These are phyloP conservation scores for Areca catechu DNA, from an alignment of 176 grass and related monocot species.

Conservation along the genomic window DNA sequence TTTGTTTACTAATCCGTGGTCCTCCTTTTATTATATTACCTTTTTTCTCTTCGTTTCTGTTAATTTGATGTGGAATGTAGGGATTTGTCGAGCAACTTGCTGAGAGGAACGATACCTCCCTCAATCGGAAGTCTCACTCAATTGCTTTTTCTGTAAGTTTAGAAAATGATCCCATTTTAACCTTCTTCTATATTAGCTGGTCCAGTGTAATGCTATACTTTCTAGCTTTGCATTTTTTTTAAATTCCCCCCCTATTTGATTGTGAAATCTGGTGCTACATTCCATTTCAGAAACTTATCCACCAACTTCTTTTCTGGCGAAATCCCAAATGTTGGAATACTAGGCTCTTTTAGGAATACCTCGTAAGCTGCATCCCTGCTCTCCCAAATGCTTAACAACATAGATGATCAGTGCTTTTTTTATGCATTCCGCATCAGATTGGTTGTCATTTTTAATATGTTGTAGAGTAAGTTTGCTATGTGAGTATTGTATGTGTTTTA, in stretches of 20 bases:
- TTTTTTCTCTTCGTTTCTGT: neutral
- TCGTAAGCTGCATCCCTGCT: conserved; percentile 42
- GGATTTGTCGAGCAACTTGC: conserved; percentile 77
- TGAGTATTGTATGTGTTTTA: no score
- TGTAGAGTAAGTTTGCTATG: no score
- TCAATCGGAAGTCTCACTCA: conserved; percentile 54
- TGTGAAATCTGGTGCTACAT: neutral
- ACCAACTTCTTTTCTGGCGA: conserved; percentile 95
- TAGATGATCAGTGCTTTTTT: no score
- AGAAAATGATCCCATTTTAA: no score
- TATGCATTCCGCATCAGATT: no score
- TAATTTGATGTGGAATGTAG: conserved; percentile 25
- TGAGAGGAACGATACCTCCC: conserved; percentile 68
- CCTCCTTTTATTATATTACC: neutral
- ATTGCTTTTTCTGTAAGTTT: conserved; percentile 68
- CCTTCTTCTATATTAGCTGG: no score
- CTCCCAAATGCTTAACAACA: neutral
- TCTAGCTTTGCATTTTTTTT: no score
- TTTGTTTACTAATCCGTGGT: conserved; percentile 17
- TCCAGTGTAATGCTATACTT: no score
- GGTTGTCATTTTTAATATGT: no score
- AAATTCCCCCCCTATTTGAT: no score
- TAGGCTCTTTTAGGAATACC: conserved; percentile 78
- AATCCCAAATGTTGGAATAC: conserved; percentile 78
- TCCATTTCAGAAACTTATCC: conserved; percentile 54